phyloP scores from a whole-genome alignment of 176 grass and related monocot species.

The Carex cristatella region DNA sequence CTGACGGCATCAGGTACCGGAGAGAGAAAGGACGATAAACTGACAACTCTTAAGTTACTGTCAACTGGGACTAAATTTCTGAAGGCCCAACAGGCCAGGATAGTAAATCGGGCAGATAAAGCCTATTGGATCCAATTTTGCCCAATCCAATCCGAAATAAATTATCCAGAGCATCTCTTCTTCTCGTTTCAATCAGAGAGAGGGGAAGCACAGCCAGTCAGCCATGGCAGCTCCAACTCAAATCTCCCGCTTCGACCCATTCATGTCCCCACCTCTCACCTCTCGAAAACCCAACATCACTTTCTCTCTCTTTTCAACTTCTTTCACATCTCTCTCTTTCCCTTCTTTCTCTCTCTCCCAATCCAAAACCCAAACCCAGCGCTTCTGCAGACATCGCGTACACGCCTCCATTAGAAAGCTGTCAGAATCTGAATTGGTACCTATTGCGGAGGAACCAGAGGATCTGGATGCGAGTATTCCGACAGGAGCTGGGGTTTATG shows the following conservation, averaged over 20 bases:
- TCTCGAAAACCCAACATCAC: neutral
- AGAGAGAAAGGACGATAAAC: too few species aligned
- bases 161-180: neutral
- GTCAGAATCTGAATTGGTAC: slow-evolving; percentile 45
- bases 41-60: too few species aligned
- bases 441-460: slow-evolving; percentile 32
- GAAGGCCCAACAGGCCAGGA: neutral
- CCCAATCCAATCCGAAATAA: neutral
- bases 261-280: slow-evolving; percentile 21
- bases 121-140: neutral
- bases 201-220: neutral
- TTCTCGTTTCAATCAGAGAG: neutral
- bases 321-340: slow-evolving; percentile 3
- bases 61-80: neutral
- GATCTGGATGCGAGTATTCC: slow-evolving; percentile 33
- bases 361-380: neutral
- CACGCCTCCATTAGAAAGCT: slow-evolving; percentile 31
- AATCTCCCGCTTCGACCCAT: slow-evolving; percentile 17
- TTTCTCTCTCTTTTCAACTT: neutral
- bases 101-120: neutral
- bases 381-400: neutral
- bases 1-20: too few species aligned
- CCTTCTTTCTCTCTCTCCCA: neutral
- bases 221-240: neutral
- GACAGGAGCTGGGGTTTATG: slow-evolving; percentile 51